A percentile compares a stretch with the other conserved stretches of the same genome.
phyloP scores from a whole-genome alignment of 2,329 filamentous ascomycete species.

The Fulvia fulva region DNA sequence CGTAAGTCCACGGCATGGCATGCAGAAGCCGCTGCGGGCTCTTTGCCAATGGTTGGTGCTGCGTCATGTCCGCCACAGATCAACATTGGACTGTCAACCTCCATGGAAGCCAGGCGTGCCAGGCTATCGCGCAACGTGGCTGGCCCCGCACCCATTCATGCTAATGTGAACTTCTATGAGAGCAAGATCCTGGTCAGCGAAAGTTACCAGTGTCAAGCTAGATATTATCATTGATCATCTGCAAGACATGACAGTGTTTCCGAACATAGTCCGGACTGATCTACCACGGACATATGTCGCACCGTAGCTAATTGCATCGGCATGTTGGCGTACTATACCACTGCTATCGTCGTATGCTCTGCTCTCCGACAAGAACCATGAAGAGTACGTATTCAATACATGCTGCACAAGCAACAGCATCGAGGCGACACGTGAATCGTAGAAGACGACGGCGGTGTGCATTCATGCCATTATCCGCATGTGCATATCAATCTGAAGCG shows the following conservation, averaged over 20 bases:
- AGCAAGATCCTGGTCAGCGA: neutral
- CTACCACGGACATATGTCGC: neutral
- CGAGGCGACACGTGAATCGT: neutral
- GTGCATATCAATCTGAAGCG: neutral
- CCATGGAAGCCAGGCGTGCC: too few species aligned
- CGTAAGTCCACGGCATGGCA: neutral
- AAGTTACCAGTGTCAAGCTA: neutral
- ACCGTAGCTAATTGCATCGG: neutral
- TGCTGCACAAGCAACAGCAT: neutral
- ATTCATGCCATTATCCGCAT: neutral
- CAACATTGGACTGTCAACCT: too few species aligned
- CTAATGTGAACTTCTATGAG: neutral
- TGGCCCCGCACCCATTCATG: too few species aligned
- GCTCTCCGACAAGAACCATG: neutral
- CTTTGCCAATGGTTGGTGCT: too few species aligned
- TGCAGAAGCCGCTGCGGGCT: too few species aligned
- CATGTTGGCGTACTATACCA: neutral
- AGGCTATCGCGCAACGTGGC: too few species aligned
- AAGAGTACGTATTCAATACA: neutral
- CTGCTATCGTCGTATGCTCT: neutral
- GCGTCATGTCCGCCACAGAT: too few species aligned
- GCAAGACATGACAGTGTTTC: neutral
- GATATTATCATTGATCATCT: neutral
- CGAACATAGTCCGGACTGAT: neutral
- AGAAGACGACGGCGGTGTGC: constrained; percentile 5